Conservation (phyloP, 371 early-diverging fungal species). For the Rhizomucor miehei region DNA sequence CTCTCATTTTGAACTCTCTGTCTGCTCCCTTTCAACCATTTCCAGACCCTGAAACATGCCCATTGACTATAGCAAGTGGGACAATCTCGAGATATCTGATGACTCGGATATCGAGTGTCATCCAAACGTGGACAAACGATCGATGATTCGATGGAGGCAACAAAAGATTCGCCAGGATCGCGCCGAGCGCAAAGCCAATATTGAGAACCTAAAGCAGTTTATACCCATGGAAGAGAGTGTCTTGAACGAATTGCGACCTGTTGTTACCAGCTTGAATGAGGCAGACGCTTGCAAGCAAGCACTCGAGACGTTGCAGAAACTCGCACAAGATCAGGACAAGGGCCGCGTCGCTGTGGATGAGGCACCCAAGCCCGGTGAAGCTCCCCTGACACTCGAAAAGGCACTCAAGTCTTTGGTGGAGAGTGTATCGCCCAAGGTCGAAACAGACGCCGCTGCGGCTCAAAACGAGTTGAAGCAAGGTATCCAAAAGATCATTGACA, state of each 20-base stretch:
- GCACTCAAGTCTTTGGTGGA: slow-evolving; percentile 1
- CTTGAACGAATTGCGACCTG: neutral
- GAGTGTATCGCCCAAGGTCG: slow-evolving; percentile 8
- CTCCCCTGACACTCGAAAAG: slow-evolving; percentile 6
- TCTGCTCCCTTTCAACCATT: neutral
- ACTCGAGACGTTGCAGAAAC: neutral
- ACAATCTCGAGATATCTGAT: slow-evolving; percentile 93
- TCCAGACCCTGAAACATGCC: slow-evolving; percentile 35
- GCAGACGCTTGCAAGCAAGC: neutral
- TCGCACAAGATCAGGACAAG: neutral
- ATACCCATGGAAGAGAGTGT: slow-evolving; percentile 32
- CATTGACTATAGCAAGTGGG: slow-evolving; percentile 93
- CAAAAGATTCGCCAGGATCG: slow-evolving; percentile 88
- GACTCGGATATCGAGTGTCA: slow-evolving; percentile 96
- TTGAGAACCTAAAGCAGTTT: slow-evolving; percentile 60
- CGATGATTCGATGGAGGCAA: slow-evolving; percentile 92
- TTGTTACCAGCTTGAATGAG: neutral
- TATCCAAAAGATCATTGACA: neutral
- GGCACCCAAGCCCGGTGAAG: slow-evolving; percentile 4
- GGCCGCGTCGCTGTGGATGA: slow-evolving; percentile 11
- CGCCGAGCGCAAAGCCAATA: slow-evolving; percentile 75
- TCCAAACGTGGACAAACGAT: slow-evolving; percentile 95
- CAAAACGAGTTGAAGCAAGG: slow-evolving; percentile 12
- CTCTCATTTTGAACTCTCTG: neutral
- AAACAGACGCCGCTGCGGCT: slow-evolving; percentile 1